Evolutionary conservation across 805 yeast species (phyloP), one percentile per base, ranked within the genome.

Genomic region (Ogataea populi-albae): DNA sequence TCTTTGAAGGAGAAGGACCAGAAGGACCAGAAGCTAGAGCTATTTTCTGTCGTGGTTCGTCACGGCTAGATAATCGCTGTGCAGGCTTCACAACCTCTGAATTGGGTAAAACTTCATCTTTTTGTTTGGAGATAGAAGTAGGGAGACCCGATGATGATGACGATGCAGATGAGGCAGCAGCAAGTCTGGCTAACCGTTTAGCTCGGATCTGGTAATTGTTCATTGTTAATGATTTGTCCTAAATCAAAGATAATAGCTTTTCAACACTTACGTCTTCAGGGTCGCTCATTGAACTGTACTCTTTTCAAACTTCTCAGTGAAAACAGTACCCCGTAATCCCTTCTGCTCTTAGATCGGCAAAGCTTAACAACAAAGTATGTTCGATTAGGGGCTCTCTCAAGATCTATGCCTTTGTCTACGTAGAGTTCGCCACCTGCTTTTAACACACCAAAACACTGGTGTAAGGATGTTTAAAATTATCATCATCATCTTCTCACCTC

Each of bases 181-280:
- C 49, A 38, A 77, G 61, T 40, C 66, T 66, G 4, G 83, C 84
- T 45, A 77, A 59, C 29, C 84, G 44, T 42, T 63, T 65, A 7
- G 68, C 69, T 39, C 72, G 60, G 24, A 66, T 61, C 50, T 60
- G 15, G 8, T n/a, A 23, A 9, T 28, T 25, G 15, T 35, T 35
- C 26, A 39, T 44, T 37, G 32, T 24, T 4, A 10, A 7, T 10
- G 12, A 15, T 16, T 14, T 27, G 21, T 6, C 10, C 9, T 17
- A 10, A 19, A 8, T 9, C 7, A 10, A 16, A 7, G 14, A 25
- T 11, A 25, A 6, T 6, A 17, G 7, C 15, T n/a, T 14, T n/a
- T 8, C 3, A 17, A 9, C 15, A 43, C 50, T 36, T 32, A 46
- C 50, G 19, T 46, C 50, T 36, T 46, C 40, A 18, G 47, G 41